These are phyloP conservation scores for Mrakia frigida DNA, from an alignment of 768 basidiomycete species.

Conservation along the genomic window DNA sequence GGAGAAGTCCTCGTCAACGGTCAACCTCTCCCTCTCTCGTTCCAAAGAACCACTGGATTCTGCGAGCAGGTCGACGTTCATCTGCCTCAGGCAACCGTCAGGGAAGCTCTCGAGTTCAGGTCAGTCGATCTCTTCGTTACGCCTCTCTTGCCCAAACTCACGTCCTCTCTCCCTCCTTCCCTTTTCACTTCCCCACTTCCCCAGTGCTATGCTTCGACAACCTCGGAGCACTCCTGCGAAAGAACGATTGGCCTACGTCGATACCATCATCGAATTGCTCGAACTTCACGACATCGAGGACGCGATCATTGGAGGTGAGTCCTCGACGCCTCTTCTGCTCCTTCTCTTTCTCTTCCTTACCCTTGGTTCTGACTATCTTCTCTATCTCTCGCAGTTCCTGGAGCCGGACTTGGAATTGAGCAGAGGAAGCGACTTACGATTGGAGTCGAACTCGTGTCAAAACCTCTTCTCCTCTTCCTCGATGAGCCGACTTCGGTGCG, in stretches of 20 bases:
- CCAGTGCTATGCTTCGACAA: constrained; percentile 46
- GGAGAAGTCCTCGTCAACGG: constrained; percentile 46
- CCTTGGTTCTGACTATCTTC: too few species aligned
- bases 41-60: constrained; percentile 48
- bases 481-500: constrained; percentile 50
- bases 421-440: constrained; percentile 37
- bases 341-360: too few species aligned
- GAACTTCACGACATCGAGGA: constrained; percentile 41
- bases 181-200: too few species aligned
- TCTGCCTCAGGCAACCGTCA: constrained; percentile 31
- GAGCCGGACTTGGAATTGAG: constrained; percentile 42
- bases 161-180: too few species aligned
- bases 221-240: constrained; percentile 40
- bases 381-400: constrained; percentile 35
- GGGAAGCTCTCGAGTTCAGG: constrained; percentile 47
- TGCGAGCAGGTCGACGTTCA: constrained; percentile 39
- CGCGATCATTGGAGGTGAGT: constrained; percentile 40
- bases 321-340: too few species aligned
- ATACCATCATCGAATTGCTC: constrained; percentile 33
- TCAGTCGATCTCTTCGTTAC: too few species aligned
- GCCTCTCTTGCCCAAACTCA: too few species aligned
- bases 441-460: constrained; percentile 34
- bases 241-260: constrained; percentile 49
- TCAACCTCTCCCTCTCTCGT: constrained; percentile 44
- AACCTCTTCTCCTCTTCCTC: constrained; percentile 48